These are phyloP conservation scores for Samsoniella hepiali DNA, from an alignment of 2,329 filamentous ascomycete species.

Conservation along the genomic window DNA sequence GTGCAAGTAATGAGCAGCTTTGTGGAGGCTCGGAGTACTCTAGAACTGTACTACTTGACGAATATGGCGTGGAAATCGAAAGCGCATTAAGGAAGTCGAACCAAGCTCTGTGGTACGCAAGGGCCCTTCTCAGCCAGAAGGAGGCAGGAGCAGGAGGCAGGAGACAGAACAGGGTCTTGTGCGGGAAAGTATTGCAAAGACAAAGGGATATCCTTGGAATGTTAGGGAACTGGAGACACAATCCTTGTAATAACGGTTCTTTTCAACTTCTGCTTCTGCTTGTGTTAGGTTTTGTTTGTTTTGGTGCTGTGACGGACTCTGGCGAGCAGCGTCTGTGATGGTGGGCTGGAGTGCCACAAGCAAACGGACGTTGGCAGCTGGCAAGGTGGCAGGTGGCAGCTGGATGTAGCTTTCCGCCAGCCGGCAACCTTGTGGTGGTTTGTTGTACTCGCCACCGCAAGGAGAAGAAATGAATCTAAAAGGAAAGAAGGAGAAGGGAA, in stretches of 20 bases:
- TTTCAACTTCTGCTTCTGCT: not conserved
- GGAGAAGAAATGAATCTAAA: not conserved
- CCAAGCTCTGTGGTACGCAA: not conserved
- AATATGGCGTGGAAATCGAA: not conserved
- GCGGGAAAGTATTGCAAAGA: not conserved
- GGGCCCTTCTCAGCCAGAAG: not conserved
- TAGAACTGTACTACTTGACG: not conserved
- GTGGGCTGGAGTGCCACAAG: not conserved
- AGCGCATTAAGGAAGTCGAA: no score
- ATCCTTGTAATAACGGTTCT: not conserved
- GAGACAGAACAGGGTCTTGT: not conserved
- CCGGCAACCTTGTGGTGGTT: not conserved
- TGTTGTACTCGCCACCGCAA: not conserved
- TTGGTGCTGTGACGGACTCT: not conserved
- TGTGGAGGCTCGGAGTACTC: not conserved
- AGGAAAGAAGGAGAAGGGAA: not conserved
- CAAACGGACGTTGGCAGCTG: conserved; percentile 2
- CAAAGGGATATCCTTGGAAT: not conserved
- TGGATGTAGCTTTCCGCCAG: not conserved
- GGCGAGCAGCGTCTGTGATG: not conserved
- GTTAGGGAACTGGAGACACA: not conserved
- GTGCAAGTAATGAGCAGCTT: not conserved
- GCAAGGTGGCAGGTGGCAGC: not conserved
- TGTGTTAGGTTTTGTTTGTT: not conserved
- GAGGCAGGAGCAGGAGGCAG: not conserved